Base-by-base conservation (phyloP, 495 filamentous ascomycete species). In the Entonaema liquescens region DNA sequence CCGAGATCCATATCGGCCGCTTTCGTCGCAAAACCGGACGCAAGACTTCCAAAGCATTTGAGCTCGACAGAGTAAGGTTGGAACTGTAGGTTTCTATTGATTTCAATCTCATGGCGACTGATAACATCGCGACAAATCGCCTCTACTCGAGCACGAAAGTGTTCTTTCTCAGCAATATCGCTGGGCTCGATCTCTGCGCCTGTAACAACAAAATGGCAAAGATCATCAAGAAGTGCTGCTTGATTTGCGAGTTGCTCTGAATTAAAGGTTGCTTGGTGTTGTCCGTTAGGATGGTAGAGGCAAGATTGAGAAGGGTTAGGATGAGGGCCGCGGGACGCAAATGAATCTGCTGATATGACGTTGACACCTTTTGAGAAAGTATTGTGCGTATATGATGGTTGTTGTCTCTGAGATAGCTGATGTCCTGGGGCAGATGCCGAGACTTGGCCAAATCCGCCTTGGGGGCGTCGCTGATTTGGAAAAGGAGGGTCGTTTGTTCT, bases 1-100 rank as follows among this genome's bases (percentile, higher is more conserved):
- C 86, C 89, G 15, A 93, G 81, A 76, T 93, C 92, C 87, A 94
- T 90, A 72, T 93, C 91, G 1, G 92, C 90, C 9, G 84, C 85
- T 74, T 87, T 88, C 6, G 88, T 90, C 5, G 91, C 91, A 75
- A 93, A 93, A 0, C 90, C 91, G 9, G 90, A 91, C 9, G 82
- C 83, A 44, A 93, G 82, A 70, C 92, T 93, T 2, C 92, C 92
- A 69, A 92, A 93, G 65, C 87, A 89, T 64, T 85, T 84, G 5
- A 94, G 79, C 35, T 86, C 79, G 3, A 93, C 86, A 38, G 80
- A 79, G 11, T 74, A 65, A 8, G 84, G 63, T 56, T 83, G 79
- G 65, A 91, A 88, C 25, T 62, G 56, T 0, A 31, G 28, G 3
- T 67, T 31, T 23, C 75, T 67, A n/a, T 79, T 77, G 5, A 72